These are phyloP conservation scores for Nakaseomyces bracarensis DNA, from an alignment of 1,139 yeast genomes.

Conservation along the genomic window DNA sequence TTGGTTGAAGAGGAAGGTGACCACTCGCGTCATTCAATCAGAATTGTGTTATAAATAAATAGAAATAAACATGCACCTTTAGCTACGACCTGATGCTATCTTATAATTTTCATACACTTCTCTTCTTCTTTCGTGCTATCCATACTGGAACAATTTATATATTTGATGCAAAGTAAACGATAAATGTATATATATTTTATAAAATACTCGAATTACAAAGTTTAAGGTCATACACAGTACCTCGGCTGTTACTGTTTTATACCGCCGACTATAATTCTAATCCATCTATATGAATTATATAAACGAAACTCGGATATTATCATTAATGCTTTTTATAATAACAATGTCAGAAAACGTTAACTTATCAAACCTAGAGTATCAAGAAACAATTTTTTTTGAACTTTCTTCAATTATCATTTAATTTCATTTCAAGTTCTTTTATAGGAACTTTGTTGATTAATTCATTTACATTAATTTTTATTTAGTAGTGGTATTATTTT, in stretches of 20 bases:
- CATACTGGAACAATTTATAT: no score
- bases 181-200: background rate
- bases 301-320: slow-evolving; percentile 3
- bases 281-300: background rate
- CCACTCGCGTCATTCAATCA: background rate
- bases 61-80: no score
- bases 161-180: no score
- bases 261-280: background rate
- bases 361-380: background rate
- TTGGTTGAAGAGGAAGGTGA: background rate
- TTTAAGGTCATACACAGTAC: background rate
- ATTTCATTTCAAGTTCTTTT: no score
- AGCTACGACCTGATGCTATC: no score
- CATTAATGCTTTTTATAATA: background rate
- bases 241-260: background rate
- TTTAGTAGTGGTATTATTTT: no score
- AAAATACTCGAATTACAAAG: slow-evolving; percentile 1
- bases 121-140: background rate
- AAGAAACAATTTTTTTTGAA: background rate
- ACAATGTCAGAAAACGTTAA: background rate
- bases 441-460: no score
- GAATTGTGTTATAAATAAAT: no score
- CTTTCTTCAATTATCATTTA: background rate
- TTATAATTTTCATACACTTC: background rate
- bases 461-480: no score